Conservation (phyloP, 352 stramenopile genomes). For the Phytophthora citricola region DNA sequence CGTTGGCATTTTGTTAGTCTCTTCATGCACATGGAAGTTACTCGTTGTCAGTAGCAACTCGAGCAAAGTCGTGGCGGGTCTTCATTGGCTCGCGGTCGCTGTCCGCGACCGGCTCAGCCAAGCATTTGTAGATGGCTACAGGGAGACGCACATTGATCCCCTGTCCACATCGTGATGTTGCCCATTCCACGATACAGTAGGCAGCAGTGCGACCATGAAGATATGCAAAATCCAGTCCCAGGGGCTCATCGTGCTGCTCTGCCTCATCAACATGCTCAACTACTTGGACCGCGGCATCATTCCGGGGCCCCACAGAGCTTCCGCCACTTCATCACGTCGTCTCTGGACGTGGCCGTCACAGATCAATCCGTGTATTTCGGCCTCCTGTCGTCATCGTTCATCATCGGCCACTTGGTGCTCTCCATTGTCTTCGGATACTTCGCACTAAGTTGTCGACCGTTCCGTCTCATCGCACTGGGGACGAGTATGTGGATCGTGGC, state of each 20-base stretch:
- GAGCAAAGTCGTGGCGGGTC: conserved; percentile 2
- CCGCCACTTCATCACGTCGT: conserved; percentile 70
- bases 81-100: conserved; percentile 13
- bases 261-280: conserved; percentile 91
- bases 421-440: conserved; percentile 77
- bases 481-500: conserved; percentile 78
- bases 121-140: conserved; percentile 10
- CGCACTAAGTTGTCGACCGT: conserved; percentile 74
- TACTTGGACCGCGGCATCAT: conserved; percentile 93
- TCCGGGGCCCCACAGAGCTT: conserved; percentile 78
- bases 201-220: background rate
- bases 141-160: background rate
- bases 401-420: conserved; percentile 83
- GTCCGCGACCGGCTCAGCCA: background rate
- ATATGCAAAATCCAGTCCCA: conserved; percentile 1
- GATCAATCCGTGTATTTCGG: conserved; percentile 60
- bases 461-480: conserved; percentile 76
- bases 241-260: conserved; percentile 63
- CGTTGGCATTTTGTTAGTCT: too few relatives aligned
- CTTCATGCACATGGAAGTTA: background rate
- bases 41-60: background rate
- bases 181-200: conserved; percentile 8
- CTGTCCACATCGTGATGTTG: background rate
- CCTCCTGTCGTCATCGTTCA: conserved; percentile 83
- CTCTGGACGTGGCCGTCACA: conserved; percentile 36